These are phyloP conservation scores for Sherardia arvensis DNA, from an alignment of 257 asterid species.

Conservation along the genomic window DNA sequence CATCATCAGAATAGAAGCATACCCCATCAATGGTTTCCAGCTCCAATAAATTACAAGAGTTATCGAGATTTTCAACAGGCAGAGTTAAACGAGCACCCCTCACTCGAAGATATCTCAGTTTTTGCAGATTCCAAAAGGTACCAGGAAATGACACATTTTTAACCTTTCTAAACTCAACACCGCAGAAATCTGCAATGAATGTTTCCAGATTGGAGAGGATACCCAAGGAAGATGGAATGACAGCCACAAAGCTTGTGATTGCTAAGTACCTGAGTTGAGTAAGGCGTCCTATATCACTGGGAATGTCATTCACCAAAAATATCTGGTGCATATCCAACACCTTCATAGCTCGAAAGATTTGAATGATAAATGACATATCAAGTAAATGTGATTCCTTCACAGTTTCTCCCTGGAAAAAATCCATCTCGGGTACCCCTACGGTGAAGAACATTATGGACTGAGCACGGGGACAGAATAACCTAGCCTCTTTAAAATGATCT, in stretches of 20 bases:
- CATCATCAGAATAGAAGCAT: neutral
- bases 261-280: conserved; percentile 2
- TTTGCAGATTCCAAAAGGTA: neutral
- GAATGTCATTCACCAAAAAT: neutral
- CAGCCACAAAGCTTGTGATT: neutral
- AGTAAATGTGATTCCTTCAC: neutral
- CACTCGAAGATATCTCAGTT: neutral
- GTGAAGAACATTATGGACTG: neutral
- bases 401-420: too few species aligned
- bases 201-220: neutral
- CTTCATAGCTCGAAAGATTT: neutral
- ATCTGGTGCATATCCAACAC: neutral
- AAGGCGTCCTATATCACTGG: neutral
- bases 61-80: neutral
- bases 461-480: neutral
- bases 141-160: neutral
- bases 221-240: neutral
- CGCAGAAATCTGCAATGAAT: neutral
- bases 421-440: too few species aligned
- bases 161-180: too few species aligned
- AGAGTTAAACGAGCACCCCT: neutral
- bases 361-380: neutral
- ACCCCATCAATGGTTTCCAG: neutral
- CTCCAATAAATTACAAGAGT: neutral
- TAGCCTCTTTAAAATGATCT: neutral